A percentile compares a stretch with the other conserved stretches of the same genome.
These are phyloP conservation scores for Pseudoperonospora humuli DNA, from an alignment of 352 stramenopile species.

Conservation along the genomic window DNA sequence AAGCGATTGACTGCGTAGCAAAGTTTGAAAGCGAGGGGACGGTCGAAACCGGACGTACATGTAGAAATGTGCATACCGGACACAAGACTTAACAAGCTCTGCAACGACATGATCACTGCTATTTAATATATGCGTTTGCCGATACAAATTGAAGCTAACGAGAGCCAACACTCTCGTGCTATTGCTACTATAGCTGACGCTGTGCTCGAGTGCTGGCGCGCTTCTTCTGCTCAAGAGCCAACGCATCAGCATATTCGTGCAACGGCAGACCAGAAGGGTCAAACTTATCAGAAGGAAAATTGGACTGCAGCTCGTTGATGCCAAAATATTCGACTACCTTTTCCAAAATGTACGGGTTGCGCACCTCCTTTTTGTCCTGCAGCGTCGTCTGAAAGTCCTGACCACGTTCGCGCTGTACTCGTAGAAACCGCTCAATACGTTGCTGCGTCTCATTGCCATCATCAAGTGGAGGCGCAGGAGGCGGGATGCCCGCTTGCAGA, in stretches of 20 bases:
- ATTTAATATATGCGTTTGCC: not conserved
- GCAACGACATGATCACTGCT: constrained; percentile 4
- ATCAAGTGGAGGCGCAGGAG: constrained; percentile 13
- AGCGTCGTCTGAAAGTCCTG: constrained; percentile 63
- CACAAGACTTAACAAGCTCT: not conserved
- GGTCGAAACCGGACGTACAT: too few species aligned
- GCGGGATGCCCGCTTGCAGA: constrained; percentile 33
- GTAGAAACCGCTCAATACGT: constrained; percentile 58
- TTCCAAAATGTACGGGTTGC: constrained; percentile 81
- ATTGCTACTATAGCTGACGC: constrained; percentile 37
- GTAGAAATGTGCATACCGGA: too few species aligned
- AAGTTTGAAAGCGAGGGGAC: too few species aligned
- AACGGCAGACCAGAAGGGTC: constrained; percentile 58
- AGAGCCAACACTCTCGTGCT: not conserved
- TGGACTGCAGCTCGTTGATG: constrained; percentile 76
- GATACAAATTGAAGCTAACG: constrained; percentile 21
- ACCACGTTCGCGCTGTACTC: constrained; percentile 26
- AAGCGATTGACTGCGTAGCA: too few species aligned
- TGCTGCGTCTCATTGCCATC: constrained; percentile 34
- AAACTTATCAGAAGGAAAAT: constrained; percentile 58
- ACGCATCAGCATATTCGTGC: constrained; percentile 60
- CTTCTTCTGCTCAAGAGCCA: constrained; percentile 60
- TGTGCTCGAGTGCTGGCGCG: constrained; percentile 29
- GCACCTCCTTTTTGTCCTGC: constrained; percentile 77
- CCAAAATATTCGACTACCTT: constrained; percentile 83